A percentile compares a stretch with the other conserved stretches of the same genome.
phyloP scores from a whole-genome alignment of 225 moss, liverwort and hornwort genomes.

The Asterella californica region DNA sequence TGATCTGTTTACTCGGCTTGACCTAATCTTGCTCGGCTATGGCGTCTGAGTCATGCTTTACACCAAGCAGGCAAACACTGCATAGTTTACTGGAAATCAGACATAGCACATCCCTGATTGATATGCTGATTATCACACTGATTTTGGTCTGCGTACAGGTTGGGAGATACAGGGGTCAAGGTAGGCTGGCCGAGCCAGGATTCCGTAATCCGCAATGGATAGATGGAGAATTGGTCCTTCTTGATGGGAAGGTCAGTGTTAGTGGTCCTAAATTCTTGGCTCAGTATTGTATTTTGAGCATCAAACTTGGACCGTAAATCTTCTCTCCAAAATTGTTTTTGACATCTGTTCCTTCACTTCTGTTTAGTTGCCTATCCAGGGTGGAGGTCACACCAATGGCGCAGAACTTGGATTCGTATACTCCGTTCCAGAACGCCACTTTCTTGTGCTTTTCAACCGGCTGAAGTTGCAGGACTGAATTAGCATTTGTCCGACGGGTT shows the following conservation, averaged over 20 bases:
- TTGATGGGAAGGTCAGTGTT: conserved; percentile 81
- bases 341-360: conserved; percentile 12
- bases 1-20: neutral
- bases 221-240: conserved; percentile 93
- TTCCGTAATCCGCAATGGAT: conserved; percentile 99
- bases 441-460: conserved; percentile 92
- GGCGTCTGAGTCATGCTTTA: too few relatives aligned
- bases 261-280: neutral
- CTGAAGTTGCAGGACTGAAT: conserved; percentile 63
- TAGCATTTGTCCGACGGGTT: conserved; percentile 9
- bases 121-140: neutral
- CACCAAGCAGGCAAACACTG: too few relatives aligned
- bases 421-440: conserved; percentile 93
- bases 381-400: conserved; percentile 96
- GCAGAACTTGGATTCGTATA: conserved; percentile 98
- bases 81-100: too few relatives aligned
- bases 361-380: conserved; percentile 42
- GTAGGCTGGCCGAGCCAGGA: conserved; percentile 96
- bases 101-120: neutral
- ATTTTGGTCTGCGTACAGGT: conserved; percentile 41
- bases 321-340: neutral
- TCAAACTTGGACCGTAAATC: neutral
- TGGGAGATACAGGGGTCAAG: conserved; percentile 97
- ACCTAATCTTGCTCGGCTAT: neutral
- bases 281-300: neutral